These are phyloP conservation scores for Croton laevigatus DNA, from an alignment of 441 rosid species.

Conservation along the genomic window DNA sequence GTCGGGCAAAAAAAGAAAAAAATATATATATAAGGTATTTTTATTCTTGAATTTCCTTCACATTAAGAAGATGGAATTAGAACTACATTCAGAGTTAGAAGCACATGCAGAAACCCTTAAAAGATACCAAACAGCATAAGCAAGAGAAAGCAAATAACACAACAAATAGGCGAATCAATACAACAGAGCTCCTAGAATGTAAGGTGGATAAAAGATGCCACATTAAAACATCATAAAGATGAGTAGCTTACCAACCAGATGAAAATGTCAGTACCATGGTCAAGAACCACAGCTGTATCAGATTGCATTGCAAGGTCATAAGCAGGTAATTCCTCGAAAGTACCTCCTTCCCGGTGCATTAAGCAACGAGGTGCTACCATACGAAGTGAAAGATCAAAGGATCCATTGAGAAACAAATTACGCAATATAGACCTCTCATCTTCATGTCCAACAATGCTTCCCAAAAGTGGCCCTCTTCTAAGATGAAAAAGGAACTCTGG, in stretches of 20 bases:
- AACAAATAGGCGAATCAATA: slow-evolving; percentile 11
- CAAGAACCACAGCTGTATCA: slow-evolving; percentile 92
- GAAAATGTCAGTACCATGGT: slow-evolving; percentile 95
- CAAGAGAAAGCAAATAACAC: slow-evolving; percentile 11
- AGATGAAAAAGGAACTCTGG: slow-evolving; percentile 92
- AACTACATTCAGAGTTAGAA: not conserved
- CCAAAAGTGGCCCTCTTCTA: slow-evolving; percentile 82
- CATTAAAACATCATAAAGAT: slow-evolving; percentile 15
- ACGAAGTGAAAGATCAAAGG: slow-evolving; percentile 84
- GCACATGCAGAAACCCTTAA: not conserved
- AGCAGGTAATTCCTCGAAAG: slow-evolving; percentile 89
- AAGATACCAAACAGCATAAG: slow-evolving; percentile 18
- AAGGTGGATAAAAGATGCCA: not conserved
- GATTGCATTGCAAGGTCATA: slow-evolving; percentile 96
- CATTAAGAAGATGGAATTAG: not conserved
- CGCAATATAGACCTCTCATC: slow-evolving; percentile 89
- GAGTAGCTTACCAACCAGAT: slow-evolving; percentile 85
- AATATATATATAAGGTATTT: no score
- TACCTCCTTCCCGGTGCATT: slow-evolving; percentile 95
- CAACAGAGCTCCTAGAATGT: no score
- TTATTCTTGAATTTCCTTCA: not conserved
- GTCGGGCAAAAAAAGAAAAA: not conserved
- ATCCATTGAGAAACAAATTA: slow-evolving; percentile 80
- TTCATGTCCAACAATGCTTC: slow-evolving; percentile 94
- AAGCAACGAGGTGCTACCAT: slow-evolving; percentile 95